Conservation (phyloP, 2,329 filamentous ascomycete species). For the Cephalotrichum gorgonifer region DNA sequence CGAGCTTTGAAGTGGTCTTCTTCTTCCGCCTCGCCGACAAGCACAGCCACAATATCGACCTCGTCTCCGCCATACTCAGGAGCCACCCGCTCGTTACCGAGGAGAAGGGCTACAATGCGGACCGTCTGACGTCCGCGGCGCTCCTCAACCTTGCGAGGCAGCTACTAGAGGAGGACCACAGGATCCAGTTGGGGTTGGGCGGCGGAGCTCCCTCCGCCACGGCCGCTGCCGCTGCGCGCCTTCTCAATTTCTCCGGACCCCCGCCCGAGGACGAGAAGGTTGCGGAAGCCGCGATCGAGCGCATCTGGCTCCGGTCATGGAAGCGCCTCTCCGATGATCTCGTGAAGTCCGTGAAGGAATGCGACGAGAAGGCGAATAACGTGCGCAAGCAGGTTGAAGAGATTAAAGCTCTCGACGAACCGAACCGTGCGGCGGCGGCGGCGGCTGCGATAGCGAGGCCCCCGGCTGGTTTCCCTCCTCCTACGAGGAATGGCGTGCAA, state of each 20-base stretch:
- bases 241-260: conserved; percentile 1
- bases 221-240: neutral
- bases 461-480: neutral
- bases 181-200: neutral
- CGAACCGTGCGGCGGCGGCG: neutral
- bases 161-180: conserved; percentile 4
- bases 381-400: conserved; percentile 3
- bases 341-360: conserved; percentile 2
- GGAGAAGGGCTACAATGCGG: conserved; percentile 6
- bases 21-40: conserved; percentile 6
- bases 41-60: conserved; percentile 5
- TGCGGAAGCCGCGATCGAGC: neutral
- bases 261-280: neutral
- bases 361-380: conserved; percentile 4
- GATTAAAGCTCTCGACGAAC: conserved; percentile 1
- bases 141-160: conserved; percentile 2
- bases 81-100: conserved; percentile 4
- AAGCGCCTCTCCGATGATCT: conserved; percentile 5
- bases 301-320: conserved; percentile 3
- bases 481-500: conserved; percentile 1
- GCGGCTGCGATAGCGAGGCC: neutral
- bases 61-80: conserved; percentile 3
- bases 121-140: neutral
- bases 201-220: neutral
- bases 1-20: conserved; percentile 4